phyloP scores from a whole-genome alignment of 306 rosid species.

The Quercus variabilis region DNA sequence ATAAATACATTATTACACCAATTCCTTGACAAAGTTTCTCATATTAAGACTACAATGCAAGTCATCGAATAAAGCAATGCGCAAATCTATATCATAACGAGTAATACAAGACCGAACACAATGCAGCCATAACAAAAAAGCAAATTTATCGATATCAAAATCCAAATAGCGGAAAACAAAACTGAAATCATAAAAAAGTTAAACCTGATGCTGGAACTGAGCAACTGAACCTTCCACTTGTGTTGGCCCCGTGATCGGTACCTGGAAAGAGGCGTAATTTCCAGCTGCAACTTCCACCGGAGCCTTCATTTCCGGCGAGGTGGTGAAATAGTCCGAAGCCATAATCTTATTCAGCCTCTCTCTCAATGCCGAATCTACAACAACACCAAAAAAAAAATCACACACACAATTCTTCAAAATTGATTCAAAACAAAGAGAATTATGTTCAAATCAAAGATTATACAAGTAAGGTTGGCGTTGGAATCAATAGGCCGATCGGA shows the following conservation, averaged over 20 bases:
- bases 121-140: neutral
- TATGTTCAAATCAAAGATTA: neutral
- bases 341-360: slow-evolving; percentile 82
- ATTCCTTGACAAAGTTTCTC: neutral
- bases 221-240: slow-evolving; percentile 54
- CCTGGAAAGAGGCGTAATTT: slow-evolving; percentile 65
- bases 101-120: neutral
- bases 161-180: neutral
- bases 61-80: neutral
- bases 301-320: slow-evolving; percentile 89
- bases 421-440: neutral
- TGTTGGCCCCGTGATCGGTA: slow-evolving; percentile 43
- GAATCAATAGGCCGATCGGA: slow-evolving; percentile 68
- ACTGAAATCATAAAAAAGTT: neutral
- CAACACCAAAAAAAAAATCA: neutral
- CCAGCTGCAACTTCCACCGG: slow-evolving; percentile 82
- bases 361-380: slow-evolving; percentile 72
- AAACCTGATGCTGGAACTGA: slow-evolving; percentile 65
- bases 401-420: neutral
- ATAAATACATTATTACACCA: neutral
- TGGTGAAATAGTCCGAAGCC: slow-evolving; percentile 83
- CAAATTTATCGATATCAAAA: neutral
- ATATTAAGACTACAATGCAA: neutral
- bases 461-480: slow-evolving; percentile 69
- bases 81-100: neutral